Percentiles rank a stretch among this genome's conserved stretches.
Evolutionary conservation across 306 rosid genomes (phyloP).

Genomic region (Pterocarpus santalinus): DNA sequence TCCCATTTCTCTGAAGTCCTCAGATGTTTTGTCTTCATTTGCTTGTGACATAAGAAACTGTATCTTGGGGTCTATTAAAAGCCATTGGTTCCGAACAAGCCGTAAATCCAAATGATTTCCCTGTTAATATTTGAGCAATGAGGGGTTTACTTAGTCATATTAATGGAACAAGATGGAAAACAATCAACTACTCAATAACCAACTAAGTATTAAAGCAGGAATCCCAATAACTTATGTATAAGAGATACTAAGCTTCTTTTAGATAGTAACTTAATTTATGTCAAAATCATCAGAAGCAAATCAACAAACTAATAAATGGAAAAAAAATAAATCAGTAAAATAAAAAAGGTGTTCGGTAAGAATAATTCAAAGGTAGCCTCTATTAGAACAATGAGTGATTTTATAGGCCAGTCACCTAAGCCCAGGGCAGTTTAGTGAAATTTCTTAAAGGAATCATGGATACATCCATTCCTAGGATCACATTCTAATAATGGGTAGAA

Average conservation of each 20-base stretch:
- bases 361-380: neutral
- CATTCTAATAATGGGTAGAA: conserved; percentile 10
- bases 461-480: conserved; percentile 5
- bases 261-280: conserved; percentile 3
- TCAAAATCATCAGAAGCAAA: neutral
- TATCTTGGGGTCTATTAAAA: conserved; percentile 85
- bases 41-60: conserved; percentile 93
- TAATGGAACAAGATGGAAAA: conserved; percentile 11
- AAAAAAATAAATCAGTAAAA: neutral
- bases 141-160: conserved; percentile 30
- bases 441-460: neutral
- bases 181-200: neutral
- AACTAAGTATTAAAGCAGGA: conserved; percentile 27
- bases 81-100: conserved; percentile 98
- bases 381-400: neutral
- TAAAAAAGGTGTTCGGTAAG: neutral
- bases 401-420: neutral
- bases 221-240: neutral
- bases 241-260: conserved; percentile 22
- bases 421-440: neutral
- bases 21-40: conserved; percentile 91
- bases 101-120: conserved; percentile 98
- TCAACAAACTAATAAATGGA: neutral
- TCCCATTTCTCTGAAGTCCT: conserved; percentile 98
- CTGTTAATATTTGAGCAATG: conserved; percentile 56